A percentile compares a stretch with the other conserved stretches of the same genome.
phyloP scores from a whole-genome alignment of 73 alveolate genomes.

The Stentor coeruleus region DNA sequence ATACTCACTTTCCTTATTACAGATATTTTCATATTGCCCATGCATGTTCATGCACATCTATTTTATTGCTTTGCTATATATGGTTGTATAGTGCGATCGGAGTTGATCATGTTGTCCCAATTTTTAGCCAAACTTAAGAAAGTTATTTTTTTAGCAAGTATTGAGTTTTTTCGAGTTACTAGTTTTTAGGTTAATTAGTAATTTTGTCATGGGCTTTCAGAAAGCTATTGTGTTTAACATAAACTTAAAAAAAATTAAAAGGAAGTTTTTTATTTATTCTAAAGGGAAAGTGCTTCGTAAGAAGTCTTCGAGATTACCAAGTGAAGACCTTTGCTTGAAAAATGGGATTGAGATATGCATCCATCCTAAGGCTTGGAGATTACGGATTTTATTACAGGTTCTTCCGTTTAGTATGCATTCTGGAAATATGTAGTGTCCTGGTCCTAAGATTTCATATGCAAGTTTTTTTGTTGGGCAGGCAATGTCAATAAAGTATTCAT shows the following conservation, averaged over 20 bases:
- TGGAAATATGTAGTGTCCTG: neutral
- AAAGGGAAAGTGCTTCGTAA: too few relatives aligned
- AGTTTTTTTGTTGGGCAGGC: slow-evolving; percentile 5
- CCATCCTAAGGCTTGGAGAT: neutral
- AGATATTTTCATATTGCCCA: neutral
- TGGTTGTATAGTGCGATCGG: neutral
- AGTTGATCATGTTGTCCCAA: too few relatives aligned
- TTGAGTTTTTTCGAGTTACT: too few relatives aligned
- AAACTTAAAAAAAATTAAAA: too few relatives aligned
- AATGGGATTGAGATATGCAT: neutral
- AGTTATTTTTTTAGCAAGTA: too few relatives aligned
- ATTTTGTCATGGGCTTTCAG: too few relatives aligned
- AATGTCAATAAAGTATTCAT: neutral
- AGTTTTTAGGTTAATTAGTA: too few relatives aligned
- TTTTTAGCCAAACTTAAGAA: too few relatives aligned
- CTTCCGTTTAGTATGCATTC: slow-evolving; percentile 2
- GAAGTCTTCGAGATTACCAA: too few relatives aligned
- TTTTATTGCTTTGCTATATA: neutral
- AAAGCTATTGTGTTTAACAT: too few relatives aligned
- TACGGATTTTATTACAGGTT: neutral
- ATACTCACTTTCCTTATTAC: neutral
- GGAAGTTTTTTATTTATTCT: too few relatives aligned
- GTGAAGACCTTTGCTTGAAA: neutral
- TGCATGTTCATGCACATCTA: neutral
- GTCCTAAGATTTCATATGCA: neutral